Evolutionary conservation across 2,329 filamentous ascomycete species (phyloP).

Genomic region (Colletotrichum sp.): DNA sequence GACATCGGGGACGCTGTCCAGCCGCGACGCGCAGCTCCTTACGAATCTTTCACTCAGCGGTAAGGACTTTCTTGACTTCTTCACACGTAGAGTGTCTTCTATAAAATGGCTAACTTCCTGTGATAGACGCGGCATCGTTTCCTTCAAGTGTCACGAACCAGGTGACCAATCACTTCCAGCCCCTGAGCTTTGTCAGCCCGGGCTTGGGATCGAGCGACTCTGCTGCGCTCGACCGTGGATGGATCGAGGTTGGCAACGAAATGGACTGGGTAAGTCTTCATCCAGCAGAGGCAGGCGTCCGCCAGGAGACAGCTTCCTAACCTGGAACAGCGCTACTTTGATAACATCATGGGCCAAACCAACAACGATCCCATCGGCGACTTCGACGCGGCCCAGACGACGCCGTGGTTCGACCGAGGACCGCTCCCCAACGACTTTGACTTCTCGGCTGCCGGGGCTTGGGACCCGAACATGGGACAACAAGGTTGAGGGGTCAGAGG

Average conservation of each 20-base stretch:
- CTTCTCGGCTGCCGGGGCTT: conserved; percentile 5
- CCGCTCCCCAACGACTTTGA: neutral
- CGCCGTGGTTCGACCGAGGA: conserved; percentile 6
- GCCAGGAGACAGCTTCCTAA: neutral
- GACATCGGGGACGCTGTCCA: conserved; percentile 19
- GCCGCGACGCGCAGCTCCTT: conserved; percentile 23
- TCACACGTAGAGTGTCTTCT: neutral
- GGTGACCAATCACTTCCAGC: conserved; percentile 1
- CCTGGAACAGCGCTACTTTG: conserved; percentile 15
- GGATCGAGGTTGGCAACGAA: conserved; percentile 35
- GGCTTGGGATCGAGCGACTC: conserved; percentile 24
- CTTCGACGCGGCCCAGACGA: neutral
- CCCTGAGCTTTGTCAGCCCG: conserved; percentile 7
- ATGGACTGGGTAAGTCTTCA: conserved; percentile 43
- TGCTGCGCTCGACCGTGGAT: conserved; percentile 38
- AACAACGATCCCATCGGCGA: conserved; percentile 5
- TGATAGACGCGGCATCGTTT: neutral
- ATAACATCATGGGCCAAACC: conserved; percentile 16
- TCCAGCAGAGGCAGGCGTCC: neutral
- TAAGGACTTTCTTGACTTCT: neutral
- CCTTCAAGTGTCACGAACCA: neutral
- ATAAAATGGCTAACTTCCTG: neutral
- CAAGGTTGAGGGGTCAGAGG: neutral
- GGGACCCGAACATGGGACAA: neutral
- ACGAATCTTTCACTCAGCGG: conserved; percentile 21